phyloP scores from a whole-genome alignment of 176 grass and related monocot species.

The Aegilops sharonensis region DNA sequence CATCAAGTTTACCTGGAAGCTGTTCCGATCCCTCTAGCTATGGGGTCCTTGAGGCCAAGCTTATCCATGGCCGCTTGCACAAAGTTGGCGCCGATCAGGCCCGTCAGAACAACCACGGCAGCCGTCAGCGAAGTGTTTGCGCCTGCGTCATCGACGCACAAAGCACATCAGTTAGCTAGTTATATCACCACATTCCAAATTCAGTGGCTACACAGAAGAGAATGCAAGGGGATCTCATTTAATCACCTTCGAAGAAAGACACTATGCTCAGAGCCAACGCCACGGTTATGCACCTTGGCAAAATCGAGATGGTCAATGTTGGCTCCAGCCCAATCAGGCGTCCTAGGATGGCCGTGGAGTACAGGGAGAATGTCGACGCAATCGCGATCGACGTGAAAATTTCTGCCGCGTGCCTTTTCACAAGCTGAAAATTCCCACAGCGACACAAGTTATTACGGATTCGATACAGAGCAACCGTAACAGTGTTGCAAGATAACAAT shows the following conservation, averaged over 20 bases:
- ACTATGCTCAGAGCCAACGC: slow-evolving; percentile 94
- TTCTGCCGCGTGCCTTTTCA: slow-evolving; percentile 82
- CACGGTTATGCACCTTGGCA: slow-evolving; percentile 90
- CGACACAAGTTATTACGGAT: neutral
- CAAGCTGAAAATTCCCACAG: slow-evolving; percentile 54
- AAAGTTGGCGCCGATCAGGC: slow-evolving; percentile 92
- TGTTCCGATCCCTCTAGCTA: slow-evolving; percentile 86
- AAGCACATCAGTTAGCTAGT: neutral
- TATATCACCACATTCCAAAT: neutral
- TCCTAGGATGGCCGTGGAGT: slow-evolving; percentile 87
- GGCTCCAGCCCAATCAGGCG: slow-evolving; percentile 67
- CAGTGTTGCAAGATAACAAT: neutral
- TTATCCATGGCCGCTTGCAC: slow-evolving; percentile 86
- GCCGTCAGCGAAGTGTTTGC: slow-evolving; percentile 85
- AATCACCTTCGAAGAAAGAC: slow-evolving; percentile 82
- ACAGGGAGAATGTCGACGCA: slow-evolving; percentile 69
- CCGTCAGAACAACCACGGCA: slow-evolving; percentile 85
- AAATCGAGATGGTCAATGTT: slow-evolving; percentile 71
- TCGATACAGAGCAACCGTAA: neutral
- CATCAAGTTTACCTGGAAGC: slow-evolving; percentile 70
- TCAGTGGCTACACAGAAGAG: neutral
- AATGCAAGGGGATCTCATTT: neutral
- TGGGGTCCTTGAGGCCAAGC: slow-evolving; percentile 80
- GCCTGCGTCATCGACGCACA: slow-evolving; percentile 27
- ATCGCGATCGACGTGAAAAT: slow-evolving; percentile 91